Conservation (phyloP, 2,329 filamentous ascomycete genomes). For the Botrytis squamosa region DNA sequence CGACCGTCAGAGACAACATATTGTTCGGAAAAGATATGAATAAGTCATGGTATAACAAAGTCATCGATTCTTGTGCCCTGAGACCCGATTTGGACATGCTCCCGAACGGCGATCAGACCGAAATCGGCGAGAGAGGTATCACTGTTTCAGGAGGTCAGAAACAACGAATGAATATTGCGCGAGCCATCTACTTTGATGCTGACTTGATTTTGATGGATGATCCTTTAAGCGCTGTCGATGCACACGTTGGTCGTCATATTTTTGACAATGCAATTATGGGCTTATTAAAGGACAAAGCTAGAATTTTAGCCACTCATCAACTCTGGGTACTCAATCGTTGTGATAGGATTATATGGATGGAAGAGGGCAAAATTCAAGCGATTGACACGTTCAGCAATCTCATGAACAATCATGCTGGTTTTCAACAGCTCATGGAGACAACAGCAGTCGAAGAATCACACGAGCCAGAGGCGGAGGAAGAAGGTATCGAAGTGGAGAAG, state of each 20-base stretch:
- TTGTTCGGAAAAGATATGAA: constrained; percentile 80
- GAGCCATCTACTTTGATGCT: constrained; percentile 70
- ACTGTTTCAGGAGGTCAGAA: constrained; percentile 95
- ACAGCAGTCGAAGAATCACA: constrained; percentile 70
- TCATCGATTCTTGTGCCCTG: constrained; percentile 72
- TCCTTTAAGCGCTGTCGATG: constrained; percentile 66
- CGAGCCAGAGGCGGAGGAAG: constrained; percentile 48
- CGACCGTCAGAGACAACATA: constrained; percentile 84
- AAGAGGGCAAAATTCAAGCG: constrained; percentile 78
- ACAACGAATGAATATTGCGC: constrained; percentile 89
- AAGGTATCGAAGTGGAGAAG: constrained; percentile 48
- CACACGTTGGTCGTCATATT: constrained; percentile 70
- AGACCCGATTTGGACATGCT: constrained; percentile 87
- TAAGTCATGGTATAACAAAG: constrained; percentile 66
- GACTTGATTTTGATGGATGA: constrained; percentile 70
- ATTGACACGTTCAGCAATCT: constrained; percentile 88
- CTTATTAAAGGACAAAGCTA: constrained; percentile 81
- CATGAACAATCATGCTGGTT: constrained; percentile 74
- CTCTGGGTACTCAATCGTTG: constrained; percentile 88
- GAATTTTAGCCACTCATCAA: constrained; percentile 91
- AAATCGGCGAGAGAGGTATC: constrained; percentile 94
- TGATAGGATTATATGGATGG: constrained; percentile 91
- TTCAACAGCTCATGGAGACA: constrained; percentile 79
- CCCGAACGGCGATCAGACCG: constrained; percentile 83
- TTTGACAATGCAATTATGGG: constrained; percentile 95